phyloP scores from a whole-genome alignment of 352 stramenopile genomes.

The Pythium chondricola region DNA sequence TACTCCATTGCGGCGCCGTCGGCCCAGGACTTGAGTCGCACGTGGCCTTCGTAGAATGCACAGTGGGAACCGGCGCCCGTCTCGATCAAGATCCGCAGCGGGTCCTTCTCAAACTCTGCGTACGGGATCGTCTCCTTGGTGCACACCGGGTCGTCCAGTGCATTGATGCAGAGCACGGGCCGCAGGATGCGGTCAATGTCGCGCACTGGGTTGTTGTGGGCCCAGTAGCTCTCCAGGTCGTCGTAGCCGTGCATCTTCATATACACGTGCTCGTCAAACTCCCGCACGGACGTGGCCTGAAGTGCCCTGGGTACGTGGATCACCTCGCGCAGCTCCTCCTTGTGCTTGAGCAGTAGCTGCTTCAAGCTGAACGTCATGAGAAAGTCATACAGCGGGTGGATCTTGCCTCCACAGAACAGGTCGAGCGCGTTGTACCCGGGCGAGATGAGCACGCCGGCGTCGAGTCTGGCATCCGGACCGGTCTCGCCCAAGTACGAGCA shows the following conservation, averaged over 20 bases:
- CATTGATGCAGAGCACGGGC: slow-evolving; percentile 64
- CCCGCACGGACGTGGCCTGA: slow-evolving; percentile 37
- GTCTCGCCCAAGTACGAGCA: slow-evolving; percentile 67
- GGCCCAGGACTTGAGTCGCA: slow-evolving; percentile 62
- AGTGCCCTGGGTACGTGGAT: slow-evolving; percentile 44
- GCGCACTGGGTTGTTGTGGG: slow-evolving; percentile 68
- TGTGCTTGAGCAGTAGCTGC: slow-evolving; percentile 47
- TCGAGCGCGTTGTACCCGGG: slow-evolving; percentile 67
- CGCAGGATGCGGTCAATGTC: slow-evolving; percentile 43
- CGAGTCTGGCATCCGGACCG: slow-evolving; percentile 35
- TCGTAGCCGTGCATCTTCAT: slow-evolving; percentile 71
- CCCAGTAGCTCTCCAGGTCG: slow-evolving; percentile 56
- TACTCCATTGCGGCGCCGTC: slow-evolving; percentile 54
- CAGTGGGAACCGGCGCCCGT: slow-evolving; percentile 59
- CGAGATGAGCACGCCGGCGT: slow-evolving; percentile 57
- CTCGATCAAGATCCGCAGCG: slow-evolving; percentile 40
- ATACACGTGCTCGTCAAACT: slow-evolving; percentile 73
- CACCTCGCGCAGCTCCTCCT: slow-evolving; percentile 28
- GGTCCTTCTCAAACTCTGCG: slow-evolving; percentile 37
- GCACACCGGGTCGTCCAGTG: slow-evolving; percentile 68
- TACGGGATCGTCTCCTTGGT: slow-evolving; percentile 63
- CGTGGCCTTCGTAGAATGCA: slow-evolving; percentile 57
- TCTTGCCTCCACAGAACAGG: slow-evolving; percentile 51
- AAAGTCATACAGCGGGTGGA: slow-evolving; percentile 61
- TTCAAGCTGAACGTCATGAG: slow-evolving; percentile 72